Evolutionary conservation across 345 rosid genomes (phyloP).

Genomic region (Euphorbia tirucalli): DNA sequence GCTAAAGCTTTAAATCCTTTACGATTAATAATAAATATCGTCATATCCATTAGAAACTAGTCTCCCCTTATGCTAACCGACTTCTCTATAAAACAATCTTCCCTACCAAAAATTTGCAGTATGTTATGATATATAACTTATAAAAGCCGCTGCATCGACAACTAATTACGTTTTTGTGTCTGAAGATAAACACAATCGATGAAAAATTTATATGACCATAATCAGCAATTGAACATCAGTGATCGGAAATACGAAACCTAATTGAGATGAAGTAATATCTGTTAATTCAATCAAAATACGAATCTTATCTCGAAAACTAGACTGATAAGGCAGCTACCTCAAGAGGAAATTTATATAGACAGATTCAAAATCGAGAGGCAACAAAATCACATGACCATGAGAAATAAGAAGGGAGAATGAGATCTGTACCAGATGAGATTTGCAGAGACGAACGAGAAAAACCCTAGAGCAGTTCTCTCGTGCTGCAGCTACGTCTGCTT

Average conservation of each 20-base stretch:
- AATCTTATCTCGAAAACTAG: background rate
- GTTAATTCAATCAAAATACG: background rate
- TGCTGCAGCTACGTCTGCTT: no score
- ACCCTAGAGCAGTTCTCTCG: conserved; percentile 10
- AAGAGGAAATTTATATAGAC: background rate
- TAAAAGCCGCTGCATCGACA: background rate
- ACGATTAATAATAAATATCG: background rate
- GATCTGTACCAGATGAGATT: conserved; percentile 7
- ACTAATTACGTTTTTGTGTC: background rate
- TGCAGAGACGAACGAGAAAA: conserved; percentile 3
- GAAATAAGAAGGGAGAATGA: no score
- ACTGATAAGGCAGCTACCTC: background rate
- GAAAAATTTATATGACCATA: background rate
- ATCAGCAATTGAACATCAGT: background rate
- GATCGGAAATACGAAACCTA: background rate
- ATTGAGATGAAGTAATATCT: background rate
- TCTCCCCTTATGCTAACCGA: background rate
- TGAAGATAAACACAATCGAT: background rate
- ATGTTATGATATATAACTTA: no score
- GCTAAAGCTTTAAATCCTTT: conserved; percentile 4
- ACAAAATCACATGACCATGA: background rate
- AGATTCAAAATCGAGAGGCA: background rate
- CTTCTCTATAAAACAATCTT: background rate
- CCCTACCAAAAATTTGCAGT: background rate
- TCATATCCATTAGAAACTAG: background rate